phyloP scores from a whole-genome alignment of 148 eudicot genomes.

The Spergularia marina region DNA sequence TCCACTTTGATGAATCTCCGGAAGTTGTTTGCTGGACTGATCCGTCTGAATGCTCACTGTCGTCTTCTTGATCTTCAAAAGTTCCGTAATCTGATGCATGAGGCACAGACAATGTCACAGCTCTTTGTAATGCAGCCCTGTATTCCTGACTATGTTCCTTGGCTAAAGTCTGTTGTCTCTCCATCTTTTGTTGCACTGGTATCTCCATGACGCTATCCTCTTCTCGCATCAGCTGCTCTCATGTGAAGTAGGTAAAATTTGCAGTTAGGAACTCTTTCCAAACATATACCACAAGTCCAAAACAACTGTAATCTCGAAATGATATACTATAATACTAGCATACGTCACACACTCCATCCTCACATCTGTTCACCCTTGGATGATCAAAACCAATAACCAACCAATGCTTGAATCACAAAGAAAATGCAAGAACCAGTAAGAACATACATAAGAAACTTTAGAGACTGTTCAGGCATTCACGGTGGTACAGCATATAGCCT shows the following conservation, averaged over 20 bases:
- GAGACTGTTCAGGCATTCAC: too few species aligned
- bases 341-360: too few species aligned
- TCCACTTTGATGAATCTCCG: slow-evolving; percentile 41
- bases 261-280: background rate
- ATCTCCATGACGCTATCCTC: slow-evolving; percentile 55
- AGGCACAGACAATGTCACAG: slow-evolving; percentile 74
- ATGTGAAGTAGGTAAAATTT: background rate
- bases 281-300: too few species aligned
- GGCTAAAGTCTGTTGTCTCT: slow-evolving; percentile 62
- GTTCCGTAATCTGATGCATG: slow-evolving; percentile 82
- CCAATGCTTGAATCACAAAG: too few species aligned
- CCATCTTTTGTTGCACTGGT: slow-evolving; percentile 79
- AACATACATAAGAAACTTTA: too few species aligned
- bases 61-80: slow-evolving; percentile 47
- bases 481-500: too few species aligned
- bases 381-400: too few species aligned
- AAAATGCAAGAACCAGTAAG: too few species aligned
- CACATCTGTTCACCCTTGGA: too few species aligned
- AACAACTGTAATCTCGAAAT: background rate
- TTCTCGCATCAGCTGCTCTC: slow-evolving; percentile 70
- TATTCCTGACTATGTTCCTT: slow-evolving; percentile 74
- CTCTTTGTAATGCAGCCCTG: slow-evolving; percentile 78
- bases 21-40: slow-evolving; percentile 31
- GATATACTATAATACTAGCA: background rate
- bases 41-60: slow-evolving; percentile 38